Evolutionary conservation across 768 basidiomycete species (phyloP).

Genomic region (Naganishia onofrii): DNA sequence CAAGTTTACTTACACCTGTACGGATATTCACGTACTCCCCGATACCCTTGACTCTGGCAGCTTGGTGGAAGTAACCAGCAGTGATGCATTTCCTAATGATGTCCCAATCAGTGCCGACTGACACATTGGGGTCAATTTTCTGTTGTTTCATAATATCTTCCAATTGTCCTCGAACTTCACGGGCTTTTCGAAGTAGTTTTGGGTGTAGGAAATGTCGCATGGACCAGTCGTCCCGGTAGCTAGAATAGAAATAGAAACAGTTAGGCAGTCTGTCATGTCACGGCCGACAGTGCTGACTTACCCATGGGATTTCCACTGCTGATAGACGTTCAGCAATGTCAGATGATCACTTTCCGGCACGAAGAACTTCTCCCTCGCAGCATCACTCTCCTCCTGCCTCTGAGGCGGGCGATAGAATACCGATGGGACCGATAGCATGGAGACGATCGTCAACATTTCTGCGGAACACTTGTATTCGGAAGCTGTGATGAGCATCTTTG

Average conservation of each 20-base stretch:
- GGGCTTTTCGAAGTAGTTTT: conserved; percentile 86
- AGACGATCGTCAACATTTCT: conserved; percentile 98
- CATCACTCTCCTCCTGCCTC: conserved; percentile 94
- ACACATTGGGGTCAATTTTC: conserved; percentile 81
- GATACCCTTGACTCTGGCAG: conserved; percentile 95
- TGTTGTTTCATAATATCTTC: conserved; percentile 99
- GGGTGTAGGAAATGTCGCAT: conserved; percentile 95
- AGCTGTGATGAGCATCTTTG: conserved; percentile 95
- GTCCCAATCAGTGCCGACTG: conserved; percentile 93
- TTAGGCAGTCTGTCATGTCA: neutral
- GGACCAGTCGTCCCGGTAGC: conserved; percentile 90
- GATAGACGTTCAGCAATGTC: conserved; percentile 91
- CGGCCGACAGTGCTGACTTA: conserved; percentile 53
- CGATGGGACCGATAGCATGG: conserved; percentile 96
- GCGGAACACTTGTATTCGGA: conserved; percentile 89
- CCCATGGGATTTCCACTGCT: conserved; percentile 97
- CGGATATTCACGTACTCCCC: conserved; percentile 98
- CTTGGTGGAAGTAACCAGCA: conserved; percentile 98
- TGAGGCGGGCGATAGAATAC: conserved; percentile 98
- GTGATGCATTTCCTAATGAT: conserved; percentile 93
- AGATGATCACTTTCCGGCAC: conserved; percentile 98
- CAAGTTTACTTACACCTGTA: conserved; percentile 58
- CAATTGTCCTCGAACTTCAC: conserved; percentile 90
- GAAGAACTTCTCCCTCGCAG: conserved; percentile 95
- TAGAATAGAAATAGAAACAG: conserved; percentile 46